phyloP scores from a whole-genome alignment of 495 filamentous ascomycete genomes.

The Penicillium manginii region DNA sequence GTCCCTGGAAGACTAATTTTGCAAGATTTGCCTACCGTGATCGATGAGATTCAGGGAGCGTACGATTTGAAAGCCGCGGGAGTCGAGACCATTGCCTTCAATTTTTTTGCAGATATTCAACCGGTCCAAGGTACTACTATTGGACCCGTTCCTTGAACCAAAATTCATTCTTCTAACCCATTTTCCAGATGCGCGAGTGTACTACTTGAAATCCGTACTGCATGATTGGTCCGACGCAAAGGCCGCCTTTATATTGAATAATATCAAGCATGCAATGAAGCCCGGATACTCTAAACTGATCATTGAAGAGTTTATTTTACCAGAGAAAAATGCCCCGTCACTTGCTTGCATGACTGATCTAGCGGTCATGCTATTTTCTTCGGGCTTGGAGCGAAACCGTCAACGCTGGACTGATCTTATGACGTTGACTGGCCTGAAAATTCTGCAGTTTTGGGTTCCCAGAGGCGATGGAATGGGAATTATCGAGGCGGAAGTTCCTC shows the following conservation, averaged over 20 bases:
- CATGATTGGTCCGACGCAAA: slow-evolving; percentile 54
- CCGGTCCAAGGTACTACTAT: slow-evolving; percentile 48
- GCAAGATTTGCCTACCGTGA: slow-evolving; percentile 48
- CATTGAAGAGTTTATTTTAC: slow-evolving; percentile 41
- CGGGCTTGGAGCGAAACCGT: slow-evolving; percentile 44
- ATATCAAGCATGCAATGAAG: slow-evolving; percentile 42
- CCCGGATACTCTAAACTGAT: slow-evolving; percentile 46
- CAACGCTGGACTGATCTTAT: slow-evolving; percentile 45
- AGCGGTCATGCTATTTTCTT: slow-evolving; percentile 42
- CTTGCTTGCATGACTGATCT: slow-evolving; percentile 36
- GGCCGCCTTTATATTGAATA: slow-evolving; percentile 37
- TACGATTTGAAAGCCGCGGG: slow-evolving; percentile 17
- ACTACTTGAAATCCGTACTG: slow-evolving; percentile 52
- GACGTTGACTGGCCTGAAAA: slow-evolving; percentile 34
- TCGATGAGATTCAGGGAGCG: slow-evolving; percentile 33
- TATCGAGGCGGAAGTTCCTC: slow-evolving; percentile 39
- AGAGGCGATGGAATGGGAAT: slow-evolving; percentile 43
- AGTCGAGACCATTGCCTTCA: slow-evolving; percentile 36
- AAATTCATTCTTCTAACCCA: neutral
- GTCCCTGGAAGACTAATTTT: slow-evolving; percentile 39
- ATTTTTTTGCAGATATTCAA: slow-evolving; percentile 44
- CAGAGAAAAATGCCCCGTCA: slow-evolving; percentile 20
- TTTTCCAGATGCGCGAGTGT: slow-evolving; percentile 41
- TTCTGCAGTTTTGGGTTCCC: slow-evolving; percentile 33
- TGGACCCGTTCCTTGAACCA: neutral